Base-by-base conservation (phyloP, 495 filamentous ascomycete genomes). In the Trichocladium uniseriatum region DNA sequence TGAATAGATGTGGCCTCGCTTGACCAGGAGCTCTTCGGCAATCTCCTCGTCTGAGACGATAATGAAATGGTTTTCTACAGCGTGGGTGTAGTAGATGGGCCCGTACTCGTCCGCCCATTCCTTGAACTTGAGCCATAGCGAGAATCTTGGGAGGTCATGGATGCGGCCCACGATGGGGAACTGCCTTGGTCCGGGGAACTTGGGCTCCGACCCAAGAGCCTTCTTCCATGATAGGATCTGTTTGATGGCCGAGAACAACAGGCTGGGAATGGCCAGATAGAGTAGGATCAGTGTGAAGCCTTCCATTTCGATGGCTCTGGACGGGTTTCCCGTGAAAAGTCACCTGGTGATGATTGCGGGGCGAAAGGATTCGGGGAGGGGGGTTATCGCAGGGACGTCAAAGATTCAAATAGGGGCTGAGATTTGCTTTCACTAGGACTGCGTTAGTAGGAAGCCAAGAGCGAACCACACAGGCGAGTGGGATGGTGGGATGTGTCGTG, bases 81-180 rank as follows among this genome's bases (percentile, higher is more conserved):
- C 67, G 13, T 59, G 65, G 5, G 73, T 77, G 48, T 71, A 65
- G 58, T 76, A 80, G 49, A 79, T 76, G 1, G 76, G 75, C 3
- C 77, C 77, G 34, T 74, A 60, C n/a, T 65, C 66, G 44, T 76
- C 66, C 1, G 75, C 71, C 76, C 76, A 79, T 53, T 79, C 72
- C 53, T 75, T 73, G 65, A 78, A 78, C 59, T 78, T 77, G 42
- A 72, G 56, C 75, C 75, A 78, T 45, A 71, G 61, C 44, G 63
- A 60, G 40, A 74, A 72, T n/a, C 70, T 62, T 9, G 72, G 64
- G 0, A 78, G 43, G 39, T 78, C 75, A 28, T 75, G 71, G 11
- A 78, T 58, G 38, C 73, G 69, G 22, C 75, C 75, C 32, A 78
- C 55, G 32, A 77, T 49, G 39, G 73, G 74, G 40, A 65, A 71